Base-by-base conservation (phyloP, 129 eudicot genomes). In the Flaveria ramosissima region DNA sequence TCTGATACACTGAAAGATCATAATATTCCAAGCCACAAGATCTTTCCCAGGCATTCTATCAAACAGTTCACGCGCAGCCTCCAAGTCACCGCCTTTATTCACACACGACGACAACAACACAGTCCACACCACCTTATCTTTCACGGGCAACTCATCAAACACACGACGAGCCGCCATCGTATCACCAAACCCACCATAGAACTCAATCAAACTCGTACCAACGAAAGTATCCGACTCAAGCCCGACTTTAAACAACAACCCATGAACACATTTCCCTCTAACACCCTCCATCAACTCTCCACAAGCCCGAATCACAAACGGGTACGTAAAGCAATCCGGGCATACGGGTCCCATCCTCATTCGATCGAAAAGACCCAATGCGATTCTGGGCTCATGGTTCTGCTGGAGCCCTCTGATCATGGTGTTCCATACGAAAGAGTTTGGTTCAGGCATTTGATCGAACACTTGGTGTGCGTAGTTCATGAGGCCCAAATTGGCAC, bases 221-320 rank as follows among this genome's bases (percentile, higher is more conserved):
- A 87, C 69, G 45, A 77, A 87, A 23, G 83, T 66, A 67, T 85
- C 84, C 9, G 68, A 71, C 72, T 80, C 77, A 16, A 85, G 78
- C 62, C 89, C 92, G 47, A 64, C 51, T 21, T 79, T 80, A 61
- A 87, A 72, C 42, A 85, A 16, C 70, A 84, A 76, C 47, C 81
- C 83, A 73, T 88, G 92, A 26, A 85, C 39, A 24, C 73, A 82
- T 20, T 41, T 45, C 47, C 88, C 92, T 68, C 77, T 68, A 68
- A 70, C 36, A 87, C 73, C 68, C n/a, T 82, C 65, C 67, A 71
- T 55, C 72, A 78, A 39, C 68, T 87, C 86, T 1, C 74, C 78
- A 81, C 92, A 87, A 26, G 87, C 83, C 80, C 87, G 80, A n/a
- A 84, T 50, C 21, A 80, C 92, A 71, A 82, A 84, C 36, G 89